phyloP scores from a whole-genome alignment of 257 asterid genomes.

The Ocimum tenuiflorum region DNA sequence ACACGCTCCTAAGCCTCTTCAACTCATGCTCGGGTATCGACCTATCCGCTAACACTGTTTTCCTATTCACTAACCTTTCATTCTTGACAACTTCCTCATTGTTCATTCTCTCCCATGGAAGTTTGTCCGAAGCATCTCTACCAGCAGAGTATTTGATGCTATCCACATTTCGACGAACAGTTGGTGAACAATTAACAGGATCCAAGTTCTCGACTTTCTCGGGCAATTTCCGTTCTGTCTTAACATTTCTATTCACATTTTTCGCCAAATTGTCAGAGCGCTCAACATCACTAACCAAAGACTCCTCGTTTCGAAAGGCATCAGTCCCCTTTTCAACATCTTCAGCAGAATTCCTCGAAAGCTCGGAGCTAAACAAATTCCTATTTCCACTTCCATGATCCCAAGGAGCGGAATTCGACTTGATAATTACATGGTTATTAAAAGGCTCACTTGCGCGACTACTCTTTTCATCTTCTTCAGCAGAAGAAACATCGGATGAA shows the following conservation, averaged over 20 bases:
- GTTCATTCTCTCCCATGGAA: slow-evolving; percentile 57
- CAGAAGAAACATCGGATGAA: slow-evolving; percentile 20
- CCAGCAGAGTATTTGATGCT: slow-evolving; percentile 1
- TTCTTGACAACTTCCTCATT: slow-evolving; percentile 25
- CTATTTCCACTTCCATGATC: slow-evolving; percentile 42
- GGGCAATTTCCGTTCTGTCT: slow-evolving; percentile 15
- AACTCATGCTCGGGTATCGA: slow-evolving; percentile 67
- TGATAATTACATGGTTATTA: slow-evolving; percentile 23
- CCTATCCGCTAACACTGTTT: slow-evolving; percentile 57
- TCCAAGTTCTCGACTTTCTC: slow-evolving; percentile 17
- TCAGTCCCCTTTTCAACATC: slow-evolving; percentile 7
- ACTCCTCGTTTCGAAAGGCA: slow-evolving; percentile 8
- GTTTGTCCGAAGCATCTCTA: slow-evolving; percentile 18
- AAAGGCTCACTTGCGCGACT: slow-evolving; percentile 15
- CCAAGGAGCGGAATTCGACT: slow-evolving; percentile 63
- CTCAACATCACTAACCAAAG: slow-evolving; percentile 12
- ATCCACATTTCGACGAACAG: slow-evolving; percentile 2
- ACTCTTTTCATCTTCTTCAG: slow-evolving; percentile 17
- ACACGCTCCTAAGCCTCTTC: slow-evolving; percentile 67
- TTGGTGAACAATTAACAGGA: slow-evolving; percentile 8
- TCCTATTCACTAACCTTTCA: slow-evolving; percentile 29
- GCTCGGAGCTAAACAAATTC: slow-evolving; percentile 24
- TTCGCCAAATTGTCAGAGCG: slow-evolving; percentile 16
- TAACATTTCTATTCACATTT: slow-evolving; percentile 18
- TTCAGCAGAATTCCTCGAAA: slow-evolving; percentile 12